phyloP scores from a whole-genome alignment of 2,329 filamentous ascomycete genomes.

The Colletotrichum horii region DNA sequence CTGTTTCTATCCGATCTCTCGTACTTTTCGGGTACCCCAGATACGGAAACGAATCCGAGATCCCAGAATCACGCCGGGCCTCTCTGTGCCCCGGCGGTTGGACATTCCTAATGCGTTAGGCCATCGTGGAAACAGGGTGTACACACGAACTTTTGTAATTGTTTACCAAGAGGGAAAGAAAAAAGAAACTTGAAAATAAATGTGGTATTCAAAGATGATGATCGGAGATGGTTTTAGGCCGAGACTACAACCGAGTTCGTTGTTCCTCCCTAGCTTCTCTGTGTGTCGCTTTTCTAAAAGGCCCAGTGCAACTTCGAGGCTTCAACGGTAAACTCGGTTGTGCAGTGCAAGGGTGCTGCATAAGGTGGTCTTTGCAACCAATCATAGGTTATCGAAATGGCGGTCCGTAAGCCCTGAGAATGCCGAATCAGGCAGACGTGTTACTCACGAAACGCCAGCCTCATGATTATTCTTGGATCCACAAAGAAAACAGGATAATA shows the following conservation, averaged over 20 bases:
- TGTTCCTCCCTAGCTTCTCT: too few relatives aligned
- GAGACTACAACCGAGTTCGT: too few relatives aligned
- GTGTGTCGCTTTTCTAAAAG: not conserved
- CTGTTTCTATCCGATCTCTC: not conserved
- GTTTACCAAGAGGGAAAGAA: too few relatives aligned
- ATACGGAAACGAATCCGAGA: not conserved
- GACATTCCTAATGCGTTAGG: not conserved
- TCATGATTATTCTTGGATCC: accelerated
- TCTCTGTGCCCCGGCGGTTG: not conserved
- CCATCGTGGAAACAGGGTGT: not conserved
- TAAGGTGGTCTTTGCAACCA: not conserved
- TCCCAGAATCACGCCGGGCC: accelerated
- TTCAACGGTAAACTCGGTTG: not conserved
- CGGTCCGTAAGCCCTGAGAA: not conserved
- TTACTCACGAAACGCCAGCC: not conserved
- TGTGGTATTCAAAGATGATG: too few relatives aligned
- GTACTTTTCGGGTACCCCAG: not conserved
- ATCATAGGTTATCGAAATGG: not conserved
- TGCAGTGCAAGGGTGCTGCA: not conserved
- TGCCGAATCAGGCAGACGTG: not conserved
- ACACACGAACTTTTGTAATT: not conserved
- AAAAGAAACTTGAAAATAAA: too few relatives aligned
- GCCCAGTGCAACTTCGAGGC: accelerated
- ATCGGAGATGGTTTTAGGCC: too few relatives aligned
- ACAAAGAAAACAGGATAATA: not conserved